Conservation (phyloP, 2,329 filamentous ascomycete species). For the Colletotrichum eremochloae region DNA sequence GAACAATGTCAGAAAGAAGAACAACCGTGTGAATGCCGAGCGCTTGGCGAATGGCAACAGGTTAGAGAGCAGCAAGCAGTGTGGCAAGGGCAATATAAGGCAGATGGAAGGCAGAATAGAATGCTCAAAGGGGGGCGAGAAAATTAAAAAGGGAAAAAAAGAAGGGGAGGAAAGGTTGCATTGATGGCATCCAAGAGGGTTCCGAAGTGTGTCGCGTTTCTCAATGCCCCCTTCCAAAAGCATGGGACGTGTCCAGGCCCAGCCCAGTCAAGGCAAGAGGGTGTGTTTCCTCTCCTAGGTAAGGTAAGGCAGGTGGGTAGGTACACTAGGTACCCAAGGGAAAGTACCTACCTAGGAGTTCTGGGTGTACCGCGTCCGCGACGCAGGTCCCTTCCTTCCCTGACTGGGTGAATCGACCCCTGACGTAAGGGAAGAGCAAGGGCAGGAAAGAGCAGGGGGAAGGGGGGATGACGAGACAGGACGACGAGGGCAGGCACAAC, state of each 20-base stretch:
- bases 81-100: neutral
- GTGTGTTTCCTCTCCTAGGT: conserved; percentile 28
- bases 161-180: conserved; percentile 27
- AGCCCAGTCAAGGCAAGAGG: conserved; percentile 12
- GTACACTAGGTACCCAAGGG: too few relatives aligned
- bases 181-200: conserved; percentile 39
- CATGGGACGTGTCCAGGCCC: conserved; percentile 39
- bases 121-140: neutral
- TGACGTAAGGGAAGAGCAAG: conserved; percentile 36
- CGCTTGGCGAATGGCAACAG: too few relatives aligned
- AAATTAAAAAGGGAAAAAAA: conserved; percentile 10
- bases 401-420: conserved; percentile 31
- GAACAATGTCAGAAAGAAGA: conserved; percentile 15
- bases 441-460: conserved; percentile 2
- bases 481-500: neutral
- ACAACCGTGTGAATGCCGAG: neutral
- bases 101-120: neutral
- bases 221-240: conserved; percentile 30
- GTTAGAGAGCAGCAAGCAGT: neutral
- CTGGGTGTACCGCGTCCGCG: conserved; percentile 13
- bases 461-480: neutral
- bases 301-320: too few relatives aligned
- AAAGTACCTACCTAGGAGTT: neutral
- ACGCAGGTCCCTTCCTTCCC: conserved; percentile 40
- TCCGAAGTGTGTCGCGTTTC: conserved; percentile 41